phyloP scores from a whole-genome alignment of 2,329 filamentous ascomycete genomes.

The Penicillium sp. region DNA sequence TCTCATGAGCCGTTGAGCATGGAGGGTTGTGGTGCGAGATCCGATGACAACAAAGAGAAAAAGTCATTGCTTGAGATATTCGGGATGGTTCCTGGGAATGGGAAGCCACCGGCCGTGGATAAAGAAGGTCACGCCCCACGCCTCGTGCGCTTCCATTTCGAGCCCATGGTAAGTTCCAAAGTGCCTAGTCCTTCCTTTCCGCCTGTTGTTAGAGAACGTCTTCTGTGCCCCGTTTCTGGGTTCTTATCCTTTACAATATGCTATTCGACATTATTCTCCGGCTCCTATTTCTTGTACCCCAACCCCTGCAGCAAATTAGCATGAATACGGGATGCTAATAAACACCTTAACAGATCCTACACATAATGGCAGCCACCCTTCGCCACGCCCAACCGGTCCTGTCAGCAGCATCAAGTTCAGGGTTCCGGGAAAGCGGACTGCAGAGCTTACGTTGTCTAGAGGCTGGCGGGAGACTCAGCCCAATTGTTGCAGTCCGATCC shows the following conservation, averaged over 20 bases:
- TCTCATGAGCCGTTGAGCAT: constrained; percentile 73
- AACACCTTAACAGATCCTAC: constrained; percentile 73
- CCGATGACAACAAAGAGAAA: constrained; percentile 28
- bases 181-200: constrained; percentile 31
- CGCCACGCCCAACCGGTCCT: constrained; percentile 76
- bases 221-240: neutral
- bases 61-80: constrained; percentile 47
- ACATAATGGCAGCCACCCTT: constrained; percentile 78
- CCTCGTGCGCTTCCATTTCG: constrained; percentile 85
- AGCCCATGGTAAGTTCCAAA: constrained; percentile 83
- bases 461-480: constrained; percentile 54
- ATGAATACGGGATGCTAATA: constrained; percentile 28
- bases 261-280: neutral
- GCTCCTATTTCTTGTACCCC: constrained; percentile 6
- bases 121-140: constrained; percentile 54
- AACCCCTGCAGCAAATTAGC: neutral
- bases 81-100: constrained; percentile 46
- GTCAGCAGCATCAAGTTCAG: constrained; percentile 75
- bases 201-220: neutral
- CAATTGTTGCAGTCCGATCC: constrained; percentile 84
- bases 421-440: constrained; percentile 89
- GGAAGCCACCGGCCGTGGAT: constrained; percentile 34
- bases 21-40: neutral
- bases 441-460: constrained; percentile 61
- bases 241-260: neutral